Evolutionary conservation across 768 basidiomycete genomes (phyloP).

Genomic region (Panellus pusillus): DNA sequence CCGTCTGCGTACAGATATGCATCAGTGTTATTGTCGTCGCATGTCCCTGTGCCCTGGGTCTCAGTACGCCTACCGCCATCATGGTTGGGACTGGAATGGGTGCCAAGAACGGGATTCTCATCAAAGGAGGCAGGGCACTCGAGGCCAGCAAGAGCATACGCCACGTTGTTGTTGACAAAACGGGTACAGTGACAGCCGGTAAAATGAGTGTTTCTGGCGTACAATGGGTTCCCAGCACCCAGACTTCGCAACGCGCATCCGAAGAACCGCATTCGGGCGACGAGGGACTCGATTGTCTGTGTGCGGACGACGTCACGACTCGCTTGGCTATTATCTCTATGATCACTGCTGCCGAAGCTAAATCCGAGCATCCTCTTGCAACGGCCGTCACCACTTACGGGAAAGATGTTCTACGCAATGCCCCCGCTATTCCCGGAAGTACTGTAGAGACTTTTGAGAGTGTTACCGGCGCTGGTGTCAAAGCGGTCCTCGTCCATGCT

Average conservation of each 20-base stretch:
- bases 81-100: constrained; percentile 99
- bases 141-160: constrained; percentile 86
- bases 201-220: constrained; percentile 80
- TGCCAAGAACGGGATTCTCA: constrained; percentile 94
- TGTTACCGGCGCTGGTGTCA: constrained; percentile 86
- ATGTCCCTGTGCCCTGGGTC: constrained; percentile 94
- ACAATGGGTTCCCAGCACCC: constrained; percentile 61
- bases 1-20: constrained; percentile 93
- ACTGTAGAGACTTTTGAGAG: constrained; percentile 79
- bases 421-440: constrained; percentile 45
- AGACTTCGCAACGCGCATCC: constrained; percentile 21
- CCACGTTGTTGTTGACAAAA: constrained; percentile 91
- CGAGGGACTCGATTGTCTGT: constrained; percentile 42
- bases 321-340: constrained; percentile 71
- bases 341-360: constrained; percentile 83
- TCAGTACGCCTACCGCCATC: constrained; percentile 96
- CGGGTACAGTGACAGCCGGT: constrained; percentile 95
- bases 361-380: constrained; percentile 95
- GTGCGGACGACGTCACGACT: constrained; percentile 62
- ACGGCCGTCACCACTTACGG: constrained; percentile 88
- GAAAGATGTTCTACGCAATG: constrained; percentile 52
- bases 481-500: constrained; percentile 59
- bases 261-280: constrained; percentile 47
- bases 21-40: constrained; percentile 98
- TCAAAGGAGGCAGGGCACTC: constrained; percentile 94